A percentile compares a stretch with the other conserved stretches of the same genome.
Evolutionary conservation across 768 basidiomycete species (phyloP).

Genomic region (Termitomyces sp.): DNA sequence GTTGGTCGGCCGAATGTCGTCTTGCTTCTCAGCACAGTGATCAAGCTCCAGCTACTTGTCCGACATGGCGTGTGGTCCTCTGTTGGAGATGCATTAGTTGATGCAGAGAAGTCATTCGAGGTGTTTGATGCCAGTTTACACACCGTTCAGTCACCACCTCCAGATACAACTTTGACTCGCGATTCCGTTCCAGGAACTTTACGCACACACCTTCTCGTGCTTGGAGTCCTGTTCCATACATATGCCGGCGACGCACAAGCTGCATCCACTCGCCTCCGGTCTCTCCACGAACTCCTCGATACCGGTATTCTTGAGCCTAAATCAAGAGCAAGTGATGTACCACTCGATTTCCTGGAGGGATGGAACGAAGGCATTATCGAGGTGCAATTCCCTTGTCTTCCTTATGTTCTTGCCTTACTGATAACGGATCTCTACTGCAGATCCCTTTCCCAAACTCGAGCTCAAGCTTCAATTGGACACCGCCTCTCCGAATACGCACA

Average conservation of each 20-base stretch:
- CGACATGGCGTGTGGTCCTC: conserved; percentile 50
- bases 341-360: not conserved
- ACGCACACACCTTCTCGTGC: conserved; percentile 54
- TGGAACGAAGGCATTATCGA: conserved; percentile 33
- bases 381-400: conserved; percentile 13
- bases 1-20: conserved; percentile 34
- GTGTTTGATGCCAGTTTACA: not conserved
- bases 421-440: conserved; percentile 18
- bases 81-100: conserved; percentile 41
- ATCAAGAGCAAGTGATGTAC: not conserved
- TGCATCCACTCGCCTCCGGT: conserved; percentile 46
- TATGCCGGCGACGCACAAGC: conserved; percentile 47
- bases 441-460: conserved; percentile 25
- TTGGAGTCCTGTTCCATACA: conserved; percentile 58
- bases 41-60: conserved; percentile 54
- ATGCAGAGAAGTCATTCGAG: conserved; percentile 33
- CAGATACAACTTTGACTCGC: not conserved
- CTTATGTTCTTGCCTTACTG: not conserved
- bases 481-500: conserved; percentile 42
- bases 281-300: conserved; percentile 67
- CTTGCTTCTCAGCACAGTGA: conserved; percentile 43
- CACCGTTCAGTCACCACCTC: not conserved
- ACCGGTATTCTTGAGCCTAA: conserved; percentile 36
- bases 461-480: not conserved
- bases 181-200: conserved; percentile 18